phyloP scores from a whole-genome alignment of 1,139 yeast species.

The Tardiomyces blankii region DNA sequence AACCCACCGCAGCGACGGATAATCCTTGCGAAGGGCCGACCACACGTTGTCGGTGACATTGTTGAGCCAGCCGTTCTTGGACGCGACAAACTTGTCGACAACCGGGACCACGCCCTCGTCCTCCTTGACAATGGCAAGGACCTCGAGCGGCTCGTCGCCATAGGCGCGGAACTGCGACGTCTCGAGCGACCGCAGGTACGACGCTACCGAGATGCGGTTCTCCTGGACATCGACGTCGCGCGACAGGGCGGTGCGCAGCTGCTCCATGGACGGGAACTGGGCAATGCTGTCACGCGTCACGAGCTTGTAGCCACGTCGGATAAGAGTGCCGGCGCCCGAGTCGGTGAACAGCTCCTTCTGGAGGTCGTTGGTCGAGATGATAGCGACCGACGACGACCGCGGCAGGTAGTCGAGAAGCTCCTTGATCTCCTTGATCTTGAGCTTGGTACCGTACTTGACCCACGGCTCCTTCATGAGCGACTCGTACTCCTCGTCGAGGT shows the following conservation, averaged over 20 bases:
- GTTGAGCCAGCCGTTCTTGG: constrained; percentile 93
- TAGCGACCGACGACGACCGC: constrained; percentile 94
- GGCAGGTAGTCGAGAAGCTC: constrained; percentile 90
- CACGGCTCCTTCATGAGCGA: constrained; percentile 84
- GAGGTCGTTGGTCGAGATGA: constrained; percentile 85
- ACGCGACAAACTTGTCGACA: constrained; percentile 77
- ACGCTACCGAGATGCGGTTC: constrained; percentile 67
- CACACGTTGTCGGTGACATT: constrained; percentile 94
- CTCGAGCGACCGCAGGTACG: constrained; percentile 68
- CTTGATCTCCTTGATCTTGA: constrained; percentile 91
- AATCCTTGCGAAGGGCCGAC: constrained; percentile 69
- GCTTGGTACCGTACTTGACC: constrained; percentile 98
- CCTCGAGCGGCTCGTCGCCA: constrained; percentile 95
- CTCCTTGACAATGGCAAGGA: constrained; percentile 66
- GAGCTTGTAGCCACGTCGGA: constrained; percentile 92
- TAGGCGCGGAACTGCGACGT: constrained; percentile 56
- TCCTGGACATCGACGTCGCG: constrained; percentile 66
- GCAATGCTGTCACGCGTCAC: constrained; percentile 51
- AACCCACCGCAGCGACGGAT: constrained; percentile 68
- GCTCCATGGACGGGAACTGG: constrained; percentile 64
- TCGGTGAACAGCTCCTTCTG: constrained; percentile 97
- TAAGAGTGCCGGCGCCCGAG: constrained; percentile 97
- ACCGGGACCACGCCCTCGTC: constrained; percentile 44
- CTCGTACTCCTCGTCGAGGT: constrained; percentile 93
- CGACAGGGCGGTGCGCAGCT: constrained; percentile 62